Evolutionary conservation across 2,329 filamentous ascomycete genomes (phyloP).

Genomic region (Fusarium pilosicola): DNA sequence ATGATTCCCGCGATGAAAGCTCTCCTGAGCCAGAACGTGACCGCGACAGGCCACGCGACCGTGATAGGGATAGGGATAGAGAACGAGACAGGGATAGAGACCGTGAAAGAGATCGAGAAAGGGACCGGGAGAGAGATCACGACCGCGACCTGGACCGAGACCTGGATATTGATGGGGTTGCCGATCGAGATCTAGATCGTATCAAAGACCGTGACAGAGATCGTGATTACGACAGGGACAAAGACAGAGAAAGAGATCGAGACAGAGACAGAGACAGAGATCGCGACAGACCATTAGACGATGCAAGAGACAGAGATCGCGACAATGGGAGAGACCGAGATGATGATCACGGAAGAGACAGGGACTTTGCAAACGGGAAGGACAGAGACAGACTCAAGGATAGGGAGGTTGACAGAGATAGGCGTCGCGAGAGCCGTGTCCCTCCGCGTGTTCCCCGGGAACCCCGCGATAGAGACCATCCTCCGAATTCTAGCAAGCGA

Average conservation of each 20-base stretch:
- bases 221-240: conserved; percentile 11
- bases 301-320: conserved; percentile 7
- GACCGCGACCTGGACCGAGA: conserved; percentile 9
- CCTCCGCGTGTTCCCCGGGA: conserved; percentile 28
- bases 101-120: not conserved
- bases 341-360: conserved; percentile 3
- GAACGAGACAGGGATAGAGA: not conserved
- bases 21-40: conserved; percentile 34
- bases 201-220: conserved; percentile 5
- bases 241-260: conserved; percentile 8
- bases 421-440: conserved; percentile 39
- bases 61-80: conserved; percentile 6
- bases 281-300: conserved; percentile 8
- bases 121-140: not conserved
- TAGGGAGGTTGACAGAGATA: conserved; percentile 35
- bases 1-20: conserved; percentile 39
- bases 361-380: conserved; percentile 13
- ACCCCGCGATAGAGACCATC: conserved; percentile 32
- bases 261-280: conserved; percentile 15
- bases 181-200: conserved; percentile 10
- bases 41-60: conserved; percentile 15
- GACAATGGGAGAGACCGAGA: conserved; percentile 29
- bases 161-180: conserved; percentile 9
- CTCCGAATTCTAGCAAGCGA: conserved; percentile 47
- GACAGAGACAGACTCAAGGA: conserved; percentile 18